Base-by-base conservation (phyloP, 164 flowering plant species). In the Piper betle region DNA sequence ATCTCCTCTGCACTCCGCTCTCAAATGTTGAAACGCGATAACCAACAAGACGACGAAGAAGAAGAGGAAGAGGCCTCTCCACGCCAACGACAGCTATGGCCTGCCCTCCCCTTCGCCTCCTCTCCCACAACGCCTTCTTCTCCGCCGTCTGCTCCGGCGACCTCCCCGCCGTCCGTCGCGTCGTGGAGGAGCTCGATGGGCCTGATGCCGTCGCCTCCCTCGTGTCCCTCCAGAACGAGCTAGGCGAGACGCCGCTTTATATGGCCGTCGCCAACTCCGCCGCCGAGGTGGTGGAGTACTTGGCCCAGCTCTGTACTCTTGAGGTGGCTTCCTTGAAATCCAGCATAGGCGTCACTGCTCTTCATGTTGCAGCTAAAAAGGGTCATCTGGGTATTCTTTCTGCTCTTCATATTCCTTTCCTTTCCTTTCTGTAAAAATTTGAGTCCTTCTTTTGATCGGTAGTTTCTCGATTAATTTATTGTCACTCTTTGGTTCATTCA, bases 311-410 rank as follows among this genome's bases (percentile, higher is more conserved):
- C 63, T 84, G 80, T 73, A 79, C 83, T 75, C 57, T 84, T n/a
- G 58, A 74, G n/a, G 70, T 62, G 48, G 82, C 77, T 9, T 63
- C 62, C 75, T 78, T 90, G 62, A 81, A 86, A 80, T 83, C 99
- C 12, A 84, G 77, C 66, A 55, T 78, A 10, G 96, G 82, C 64
- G 56, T 85, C 77, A 59, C 81, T 64, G 81, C 95, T 4, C 84
- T 93, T 66, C 97, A 90, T 64, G 84, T 82, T n/a, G 99, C 99
- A 11, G 92, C 95, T 9, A 79, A 79, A 68, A 67, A 69, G 40
- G 99, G 99, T 17, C 80, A 90, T 73, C 64, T 84, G 63, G 94
- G 99, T 90, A 66, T 2, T 60, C 18, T 61, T 50, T 7, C n/a
- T 37, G 2, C 33, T 25, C 33, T 25, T 25, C 33, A 25, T 2